These are phyloP conservation scores for Cyamopsis tetragonoloba DNA, from an alignment of 306 rosid genomes.

Conservation along the genomic window DNA sequence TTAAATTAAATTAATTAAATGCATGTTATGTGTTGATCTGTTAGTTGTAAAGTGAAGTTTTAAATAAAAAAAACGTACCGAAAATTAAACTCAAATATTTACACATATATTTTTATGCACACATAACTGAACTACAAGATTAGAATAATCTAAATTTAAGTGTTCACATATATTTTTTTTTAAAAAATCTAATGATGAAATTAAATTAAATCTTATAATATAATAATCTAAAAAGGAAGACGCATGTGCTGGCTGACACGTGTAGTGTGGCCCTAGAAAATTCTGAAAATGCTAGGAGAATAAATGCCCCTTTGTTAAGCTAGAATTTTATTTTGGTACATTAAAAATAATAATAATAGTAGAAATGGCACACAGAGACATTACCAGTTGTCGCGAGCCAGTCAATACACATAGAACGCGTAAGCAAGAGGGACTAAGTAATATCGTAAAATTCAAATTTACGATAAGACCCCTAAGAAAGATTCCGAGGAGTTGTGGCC, in stretches of 20 bases:
- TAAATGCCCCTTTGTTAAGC: neutral
- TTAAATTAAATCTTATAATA: neutral
- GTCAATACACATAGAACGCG: slow-evolving; percentile 55
- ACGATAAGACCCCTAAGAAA: slow-evolving; percentile 12
- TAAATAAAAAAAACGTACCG: too few relatives aligned
- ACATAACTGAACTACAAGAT: too few relatives aligned
- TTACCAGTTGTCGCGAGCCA: slow-evolving; percentile 25
- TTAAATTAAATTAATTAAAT: too few relatives aligned
- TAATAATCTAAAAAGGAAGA: neutral
- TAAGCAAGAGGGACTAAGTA: slow-evolving; percentile 28
- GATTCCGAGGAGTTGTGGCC: neutral
- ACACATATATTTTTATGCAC: too few relatives aligned
- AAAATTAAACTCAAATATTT: too few relatives aligned
- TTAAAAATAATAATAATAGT: neutral
- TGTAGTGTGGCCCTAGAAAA: neutral
- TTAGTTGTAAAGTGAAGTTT: too few relatives aligned
- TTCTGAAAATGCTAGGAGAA: neutral
- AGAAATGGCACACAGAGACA: too few relatives aligned
- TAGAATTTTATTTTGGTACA: too few relatives aligned
- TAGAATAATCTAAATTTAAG: too few relatives aligned
- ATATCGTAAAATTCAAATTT: neutral
- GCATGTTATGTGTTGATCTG: too few relatives aligned
- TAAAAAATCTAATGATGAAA: too few relatives aligned
- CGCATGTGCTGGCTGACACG: slow-evolving; percentile 27
- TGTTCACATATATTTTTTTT: too few relatives aligned